Conservation (phyloP, 371 early-diverging fungal genomes). For the Mucor circinelloides region DNA sequence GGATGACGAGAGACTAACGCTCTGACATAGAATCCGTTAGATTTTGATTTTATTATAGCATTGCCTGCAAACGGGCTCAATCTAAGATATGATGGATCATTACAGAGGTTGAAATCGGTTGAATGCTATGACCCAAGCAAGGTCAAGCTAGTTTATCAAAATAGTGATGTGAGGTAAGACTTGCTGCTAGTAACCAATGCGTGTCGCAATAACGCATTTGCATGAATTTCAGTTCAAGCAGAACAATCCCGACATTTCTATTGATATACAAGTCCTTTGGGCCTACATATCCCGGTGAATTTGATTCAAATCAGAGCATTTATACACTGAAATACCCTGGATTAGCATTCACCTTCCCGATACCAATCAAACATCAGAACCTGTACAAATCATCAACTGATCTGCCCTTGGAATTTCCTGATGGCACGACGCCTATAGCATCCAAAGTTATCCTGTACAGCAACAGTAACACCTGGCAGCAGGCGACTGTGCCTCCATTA, state of each 20-base stretch:
- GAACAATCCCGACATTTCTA: conserved; percentile 68
- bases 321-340: conserved; percentile 78
- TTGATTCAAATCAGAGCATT: conserved; percentile 49
- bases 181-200: not conserved
- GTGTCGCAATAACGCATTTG: not conserved
- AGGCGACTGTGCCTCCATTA: conserved; percentile 48
- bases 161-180: conserved; percentile 63
- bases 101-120: conserved; percentile 67
- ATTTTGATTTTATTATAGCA: conserved; percentile 62
- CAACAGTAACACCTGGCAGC: conserved; percentile 51
- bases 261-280: conserved; percentile 75
- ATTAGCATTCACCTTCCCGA: conserved; percentile 72
- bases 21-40: conserved; percentile 54
- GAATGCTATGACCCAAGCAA: conserved; percentile 66
- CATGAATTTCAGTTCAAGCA: conserved; percentile 51
- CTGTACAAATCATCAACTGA: conserved; percentile 55
- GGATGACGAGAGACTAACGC: not conserved
- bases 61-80: conserved; percentile 65
- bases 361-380: conserved; percentile 61
- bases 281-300: conserved; percentile 72
- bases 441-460: conserved; percentile 63
- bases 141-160: conserved; percentile 65
- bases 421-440: conserved; percentile 77
- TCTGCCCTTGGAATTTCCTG: conserved; percentile 72
- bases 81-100: conserved; percentile 62